Evolutionary conservation across 805 yeast genomes (phyloP), one percentile per base, ranked within the genome.

Genomic region (Ogataea henricii): DNA sequence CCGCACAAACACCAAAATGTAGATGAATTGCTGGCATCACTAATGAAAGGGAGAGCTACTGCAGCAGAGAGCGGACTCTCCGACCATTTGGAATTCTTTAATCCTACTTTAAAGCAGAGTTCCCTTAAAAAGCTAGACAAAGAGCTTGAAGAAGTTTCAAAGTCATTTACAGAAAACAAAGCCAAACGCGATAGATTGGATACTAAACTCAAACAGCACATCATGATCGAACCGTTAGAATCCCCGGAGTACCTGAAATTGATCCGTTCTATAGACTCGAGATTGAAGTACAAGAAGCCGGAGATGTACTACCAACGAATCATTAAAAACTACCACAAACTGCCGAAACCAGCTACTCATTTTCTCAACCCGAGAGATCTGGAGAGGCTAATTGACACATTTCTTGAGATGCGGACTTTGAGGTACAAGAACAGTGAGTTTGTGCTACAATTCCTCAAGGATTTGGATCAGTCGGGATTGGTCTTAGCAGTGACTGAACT

Each of bases 301-400:
- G 22, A 29, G 3, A 14, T 10, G 4, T 49, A 49, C 23, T 49
- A 16, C 25, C 38, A 34, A 12, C 14, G 8, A 2, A 36, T 49
- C 21, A 21, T 43, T n/a, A 8, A 14, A 20, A 22, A 18, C 27
- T 52, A 52, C 37, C 12, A 20, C 10, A n/a, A 20, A 2, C 38
- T 52, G n/a, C 55, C 55, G 13, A 16, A 21, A 10, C 55, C 55
- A 13, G 55, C 45, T 1, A 40, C 51, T 2, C 43, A 39, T 40
- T 46, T 26, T 38, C 14, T 52, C 32, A 41, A 40, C 4, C 33
- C 48, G 2, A 34, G 46, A 14, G 49, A 52, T 23, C 35, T 52
- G 10, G 52, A 48, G 22, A 8, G 18, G 13, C 25, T 52, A 17
- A 23, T 52, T 22, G 26, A 41, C 21, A 39, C 27, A 16, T 26